Evolutionary conservation across 306 rosid genomes (phyloP).

Genomic region (Cercis canadensis): DNA sequence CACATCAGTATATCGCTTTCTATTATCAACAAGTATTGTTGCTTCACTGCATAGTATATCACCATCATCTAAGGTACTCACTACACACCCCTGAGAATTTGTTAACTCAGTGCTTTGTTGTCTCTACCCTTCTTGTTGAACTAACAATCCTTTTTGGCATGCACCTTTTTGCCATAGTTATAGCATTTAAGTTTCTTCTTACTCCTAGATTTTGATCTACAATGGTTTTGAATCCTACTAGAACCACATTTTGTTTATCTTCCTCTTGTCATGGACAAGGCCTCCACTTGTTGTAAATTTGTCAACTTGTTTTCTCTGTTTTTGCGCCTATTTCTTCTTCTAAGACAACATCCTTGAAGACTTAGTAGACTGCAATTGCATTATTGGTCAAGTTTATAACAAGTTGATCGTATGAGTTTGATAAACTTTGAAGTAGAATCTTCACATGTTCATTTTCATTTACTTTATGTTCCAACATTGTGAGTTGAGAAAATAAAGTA

Average conservation of each 20-base stretch:
- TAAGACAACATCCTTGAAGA: too few relatives aligned
- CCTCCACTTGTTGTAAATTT: background rate
- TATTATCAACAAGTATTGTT: background rate
- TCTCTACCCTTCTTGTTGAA: too few relatives aligned
- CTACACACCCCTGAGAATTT: background rate
- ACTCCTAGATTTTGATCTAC: background rate
- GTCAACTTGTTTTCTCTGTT: background rate
- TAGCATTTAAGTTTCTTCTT: conserved; percentile 20
- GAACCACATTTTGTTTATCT: background rate
- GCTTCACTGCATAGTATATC: background rate
- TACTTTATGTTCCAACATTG: background rate
- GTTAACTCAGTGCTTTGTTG: too few relatives aligned
- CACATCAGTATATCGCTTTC: background rate
- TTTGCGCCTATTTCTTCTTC: background rate
- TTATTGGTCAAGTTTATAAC: background rate
- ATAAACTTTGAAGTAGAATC: background rate
- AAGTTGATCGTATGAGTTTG: background rate
- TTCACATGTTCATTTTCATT: background rate
- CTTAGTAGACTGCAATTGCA: too few relatives aligned
- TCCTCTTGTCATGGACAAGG: background rate
- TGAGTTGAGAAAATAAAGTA: conserved; percentile 22
- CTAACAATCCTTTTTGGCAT: background rate
- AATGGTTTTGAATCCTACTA: background rate
- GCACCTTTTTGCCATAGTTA: conserved; percentile 7
- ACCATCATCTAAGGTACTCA: background rate